Percentiles rank a stretch among this genome's conserved stretches.
phyloP scores from a whole-genome alignment of 169 alveolate genomes.

The Plasmodium yoelii region DNA sequence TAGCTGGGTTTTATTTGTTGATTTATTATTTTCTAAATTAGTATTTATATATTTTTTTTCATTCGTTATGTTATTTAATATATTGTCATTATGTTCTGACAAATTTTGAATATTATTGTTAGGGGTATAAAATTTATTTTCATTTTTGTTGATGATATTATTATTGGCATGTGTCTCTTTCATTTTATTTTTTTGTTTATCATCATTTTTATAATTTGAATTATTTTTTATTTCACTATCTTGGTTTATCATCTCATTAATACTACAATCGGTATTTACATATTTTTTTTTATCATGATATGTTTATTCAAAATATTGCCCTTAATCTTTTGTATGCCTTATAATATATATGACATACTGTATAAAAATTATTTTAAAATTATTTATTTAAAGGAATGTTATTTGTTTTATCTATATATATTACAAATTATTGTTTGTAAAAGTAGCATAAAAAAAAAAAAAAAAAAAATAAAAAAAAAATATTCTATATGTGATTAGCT shows the following conservation, averaged over 20 bases:
- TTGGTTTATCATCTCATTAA: constrained; percentile 10
- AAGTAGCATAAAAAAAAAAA: neutral
- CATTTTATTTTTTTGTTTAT: neutral
- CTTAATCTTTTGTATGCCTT: too few relatives aligned
- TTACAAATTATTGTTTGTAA: neutral
- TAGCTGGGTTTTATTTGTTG: neutral
- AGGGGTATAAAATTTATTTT: too few relatives aligned
- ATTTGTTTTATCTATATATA: neutral
- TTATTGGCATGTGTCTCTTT: neutral
- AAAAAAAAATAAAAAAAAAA: neutral
- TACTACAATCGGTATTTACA: neutral
- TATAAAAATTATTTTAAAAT: neutral
- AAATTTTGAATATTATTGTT: neutral
- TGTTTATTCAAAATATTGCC: neutral
- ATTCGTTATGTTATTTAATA: neutral
- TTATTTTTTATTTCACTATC: neutral
- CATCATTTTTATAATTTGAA: neutral
- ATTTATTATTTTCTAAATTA: neutral
- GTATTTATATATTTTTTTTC: neutral
- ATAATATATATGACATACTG: neutral
- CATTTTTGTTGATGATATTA: neutral
- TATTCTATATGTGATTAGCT: neutral
- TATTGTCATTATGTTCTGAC: neutral
- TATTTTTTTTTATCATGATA: constrained; percentile 6
- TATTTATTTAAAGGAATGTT: constrained; percentile 3